These are phyloP conservation scores for Apiospora aurea DNA, from an alignment of 2,329 filamentous ascomycete genomes.

Conservation along the genomic window DNA sequence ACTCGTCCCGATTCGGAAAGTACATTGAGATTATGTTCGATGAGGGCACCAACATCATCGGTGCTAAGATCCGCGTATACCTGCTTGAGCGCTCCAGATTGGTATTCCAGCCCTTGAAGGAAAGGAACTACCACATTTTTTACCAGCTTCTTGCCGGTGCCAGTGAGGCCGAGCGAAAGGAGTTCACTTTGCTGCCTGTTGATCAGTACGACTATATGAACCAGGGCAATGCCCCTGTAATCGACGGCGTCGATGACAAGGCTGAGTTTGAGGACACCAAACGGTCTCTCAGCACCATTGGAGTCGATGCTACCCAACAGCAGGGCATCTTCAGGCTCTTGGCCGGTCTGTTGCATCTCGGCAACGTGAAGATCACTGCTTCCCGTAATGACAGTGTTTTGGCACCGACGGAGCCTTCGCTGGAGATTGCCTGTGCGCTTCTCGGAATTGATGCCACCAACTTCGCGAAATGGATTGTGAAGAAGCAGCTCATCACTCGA, in stretches of 20 bases:
- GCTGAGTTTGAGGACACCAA: slow-evolving; percentile 91
- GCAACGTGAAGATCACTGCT: slow-evolving; percentile 94
- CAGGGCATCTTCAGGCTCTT: slow-evolving; percentile 87
- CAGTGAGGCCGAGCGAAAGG: slow-evolving; percentile 81
- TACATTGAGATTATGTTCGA: slow-evolving; percentile 99
- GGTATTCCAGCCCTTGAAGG: slow-evolving; percentile 96
- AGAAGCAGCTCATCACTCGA: slow-evolving; percentile 96
- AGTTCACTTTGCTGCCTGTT: slow-evolving; percentile 79
- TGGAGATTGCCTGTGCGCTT: slow-evolving; percentile 82
- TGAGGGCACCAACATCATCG: slow-evolving; percentile 92
- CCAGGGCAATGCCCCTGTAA: slow-evolving; percentile 88
- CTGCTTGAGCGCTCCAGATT: slow-evolving; percentile 92
- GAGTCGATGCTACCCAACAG: slow-evolving; percentile 78
- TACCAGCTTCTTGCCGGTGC: slow-evolving; percentile 95
- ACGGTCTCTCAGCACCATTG: slow-evolving; percentile 86
- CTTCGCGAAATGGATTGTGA: slow-evolving; percentile 98
- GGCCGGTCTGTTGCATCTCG: slow-evolving; percentile 89
- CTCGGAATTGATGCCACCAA: slow-evolving; percentile 85
- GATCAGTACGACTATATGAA: slow-evolving; percentile 97
- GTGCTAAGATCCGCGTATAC: slow-evolving; percentile 96
- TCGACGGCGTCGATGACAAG: slow-evolving; percentile 95
- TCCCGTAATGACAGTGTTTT: slow-evolving; percentile 88
- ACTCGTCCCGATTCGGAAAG: slow-evolving; percentile 98
- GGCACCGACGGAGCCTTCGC: slow-evolving; percentile 78
- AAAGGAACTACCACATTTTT: slow-evolving; percentile 99